Percentiles rank a stretch among this genome's conserved stretches.
phyloP scores from a whole-genome alignment of 1,284 basidiomycete species.

The Leccinum pachyderme region DNA sequence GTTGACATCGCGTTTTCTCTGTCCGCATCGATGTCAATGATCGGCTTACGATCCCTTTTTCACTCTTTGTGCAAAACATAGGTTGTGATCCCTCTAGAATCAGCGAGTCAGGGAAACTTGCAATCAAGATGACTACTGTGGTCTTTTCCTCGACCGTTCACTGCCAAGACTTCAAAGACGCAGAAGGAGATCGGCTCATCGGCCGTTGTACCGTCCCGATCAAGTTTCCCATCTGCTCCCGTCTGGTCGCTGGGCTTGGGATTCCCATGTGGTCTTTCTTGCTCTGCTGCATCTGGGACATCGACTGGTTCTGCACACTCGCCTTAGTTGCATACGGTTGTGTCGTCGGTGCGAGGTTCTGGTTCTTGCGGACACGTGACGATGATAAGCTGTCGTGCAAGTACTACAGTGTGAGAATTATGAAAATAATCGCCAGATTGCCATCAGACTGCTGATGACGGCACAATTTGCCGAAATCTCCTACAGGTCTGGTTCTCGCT shows the following conservation, averaged over 20 bases:
- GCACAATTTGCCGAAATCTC: not conserved
- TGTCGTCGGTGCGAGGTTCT: constrained; percentile 30
- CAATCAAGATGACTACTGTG: constrained; percentile 24
- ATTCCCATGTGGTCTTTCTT: constrained; percentile 26
- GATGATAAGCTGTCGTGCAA: constrained; percentile 34
- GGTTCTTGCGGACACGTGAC: constrained; percentile 19
- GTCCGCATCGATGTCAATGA: not conserved
- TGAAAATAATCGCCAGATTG: not conserved
- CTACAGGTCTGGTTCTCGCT: constrained; percentile 32
- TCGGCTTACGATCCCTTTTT: not conserved
- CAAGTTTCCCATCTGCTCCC: constrained; percentile 28
- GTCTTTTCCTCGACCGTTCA: constrained; percentile 39
- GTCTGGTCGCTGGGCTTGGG: constrained; percentile 24
- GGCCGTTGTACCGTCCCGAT: constrained; percentile 38
- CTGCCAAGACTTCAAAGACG: constrained; percentile 42
- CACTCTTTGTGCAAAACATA: not conserved
- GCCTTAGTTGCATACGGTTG: constrained; percentile 28
- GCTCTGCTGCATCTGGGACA: constrained; percentile 27
- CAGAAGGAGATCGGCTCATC: constrained; percentile 33
- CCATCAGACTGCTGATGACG: not conserved
- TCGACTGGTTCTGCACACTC: constrained; percentile 21
- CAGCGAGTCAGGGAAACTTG: constrained; percentile 23
- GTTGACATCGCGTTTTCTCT: constrained; percentile 1
- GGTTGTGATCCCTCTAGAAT: constrained; percentile 16
- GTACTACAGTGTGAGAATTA: constrained; percentile 32